Base-by-base conservation (phyloP, 2,329 filamentous ascomycete species). In the Cytospora mali region DNA sequence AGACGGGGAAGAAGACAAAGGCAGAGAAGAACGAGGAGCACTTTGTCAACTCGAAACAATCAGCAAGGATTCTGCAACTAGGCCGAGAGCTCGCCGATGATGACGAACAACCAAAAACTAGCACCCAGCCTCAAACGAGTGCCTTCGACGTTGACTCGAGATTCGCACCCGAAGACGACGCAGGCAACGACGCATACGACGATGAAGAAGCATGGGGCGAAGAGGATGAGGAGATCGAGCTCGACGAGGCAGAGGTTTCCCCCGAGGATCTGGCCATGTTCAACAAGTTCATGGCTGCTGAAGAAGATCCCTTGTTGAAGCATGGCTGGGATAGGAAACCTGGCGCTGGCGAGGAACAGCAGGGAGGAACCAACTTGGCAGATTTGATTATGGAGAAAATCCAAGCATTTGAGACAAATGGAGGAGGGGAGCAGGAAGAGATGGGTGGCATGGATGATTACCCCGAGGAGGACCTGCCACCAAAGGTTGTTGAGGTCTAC, bases 381-480 rank as follows among this genome's bases (percentile, higher is more conserved):
- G 93, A 97, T 71, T 80, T 99, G 66, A 99, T 99, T 67, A 79
- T 99, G 63, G 88, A 94, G 72, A 97, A 96, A 77, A 99, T 99
- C 72, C 92, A 93, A 5, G 89, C 91, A 64, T 91, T 96, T 71
- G 95, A 99, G 79, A 90, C 91, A 4, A 83, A 83, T 33, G 70
- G 69, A 65, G 70, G 66, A 58, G 70, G 66, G 58, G 76, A 79
- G 72, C 72, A 29, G 73, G 72, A 42, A 64, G 84, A 83, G 35
- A 81, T 85, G 59, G 84, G 82, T 21, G 75, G 83, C 0, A 83
- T 87, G 1, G 90, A 95, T 67, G 93, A 96, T 66, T 90, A 92
- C 23, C 88, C 92, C 55, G 91, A 97, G 73, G 64, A 64, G 48
- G 64, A 66, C n/a, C 81, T 99, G 57, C 93, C 93, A 2, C 89